Percentiles rank a stretch among this genome's conserved stretches.
phyloP scores from a whole-genome alignment of 805 yeast species.

The Scheffersomyces stipitis region DNA sequence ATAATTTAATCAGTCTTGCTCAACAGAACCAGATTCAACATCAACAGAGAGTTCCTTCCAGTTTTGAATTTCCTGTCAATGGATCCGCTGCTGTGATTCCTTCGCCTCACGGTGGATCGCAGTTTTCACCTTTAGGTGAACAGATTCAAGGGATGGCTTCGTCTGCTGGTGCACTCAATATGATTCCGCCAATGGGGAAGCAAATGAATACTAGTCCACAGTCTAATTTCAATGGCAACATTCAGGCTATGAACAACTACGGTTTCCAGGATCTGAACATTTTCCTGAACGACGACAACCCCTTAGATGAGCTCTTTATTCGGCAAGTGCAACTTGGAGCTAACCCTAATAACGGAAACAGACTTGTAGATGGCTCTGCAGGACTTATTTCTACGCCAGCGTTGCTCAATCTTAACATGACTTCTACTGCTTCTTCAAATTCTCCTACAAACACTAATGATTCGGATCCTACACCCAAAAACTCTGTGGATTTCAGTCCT shows the following conservation, averaged over 20 bases:
- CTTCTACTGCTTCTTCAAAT: constrained; percentile 26
- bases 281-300: constrained; percentile 37
- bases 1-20: background rate
- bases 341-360: background rate
- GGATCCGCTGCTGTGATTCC: constrained; percentile 1
- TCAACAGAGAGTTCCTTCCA: constrained; percentile 1
- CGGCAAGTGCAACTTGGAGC: constrained; percentile 4
- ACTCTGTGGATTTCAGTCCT: constrained; percentile 9
- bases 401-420: constrained; percentile 11
- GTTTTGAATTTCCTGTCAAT: background rate
- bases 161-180: background rate
- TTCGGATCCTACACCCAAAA: constrained; percentile 15
- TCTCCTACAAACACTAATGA: constrained; percentile 35
- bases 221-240: constrained; percentile 15
- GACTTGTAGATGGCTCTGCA: constrained; percentile 1
- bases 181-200: background rate
- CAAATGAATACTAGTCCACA: background rate
- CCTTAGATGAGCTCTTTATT: constrained; percentile 36
- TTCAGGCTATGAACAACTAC: constrained; percentile 28
- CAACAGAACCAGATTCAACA: constrained; percentile 4
- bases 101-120: constrained; percentile 13
- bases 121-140: constrained; percentile 4
- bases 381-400: background rate
- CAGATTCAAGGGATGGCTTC: background rate
- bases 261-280: constrained; percentile 39